Percentiles rank a stretch among this genome's conserved stretches.
Evolutionary conservation across 139 green algal genomes (phyloP).

Genomic region (Desmodesmus armatus): DNA sequence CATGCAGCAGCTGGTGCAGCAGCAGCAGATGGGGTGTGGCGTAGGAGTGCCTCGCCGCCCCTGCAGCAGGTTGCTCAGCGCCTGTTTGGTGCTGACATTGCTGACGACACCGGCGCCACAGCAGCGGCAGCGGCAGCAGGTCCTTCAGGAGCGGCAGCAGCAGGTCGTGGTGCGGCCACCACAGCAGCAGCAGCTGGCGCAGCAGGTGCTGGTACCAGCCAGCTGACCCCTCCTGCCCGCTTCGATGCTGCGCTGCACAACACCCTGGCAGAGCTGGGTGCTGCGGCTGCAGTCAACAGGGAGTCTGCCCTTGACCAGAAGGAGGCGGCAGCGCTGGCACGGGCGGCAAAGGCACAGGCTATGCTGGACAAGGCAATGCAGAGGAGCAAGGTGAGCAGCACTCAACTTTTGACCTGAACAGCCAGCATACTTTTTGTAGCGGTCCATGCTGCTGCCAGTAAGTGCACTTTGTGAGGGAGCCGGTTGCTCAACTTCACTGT

Average conservation of each 20-base stretch:
- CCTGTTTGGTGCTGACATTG: too few relatives aligned
- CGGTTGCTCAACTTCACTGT: too few relatives aligned
- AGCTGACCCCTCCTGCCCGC: conserved; percentile 3
- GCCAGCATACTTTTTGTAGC: too few relatives aligned
- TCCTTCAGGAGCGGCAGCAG: background rate
- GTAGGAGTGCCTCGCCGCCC: too few relatives aligned
- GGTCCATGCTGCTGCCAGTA: too few relatives aligned
- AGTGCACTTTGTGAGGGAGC: too few relatives aligned
- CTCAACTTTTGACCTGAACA: too few relatives aligned
- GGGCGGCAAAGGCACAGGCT: background rate
- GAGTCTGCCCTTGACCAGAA: too few relatives aligned
- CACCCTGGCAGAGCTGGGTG: background rate
- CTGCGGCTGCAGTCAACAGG: too few relatives aligned
- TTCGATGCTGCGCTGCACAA: background rate
- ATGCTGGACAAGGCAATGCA: background rate
- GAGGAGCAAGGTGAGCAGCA: background rate
- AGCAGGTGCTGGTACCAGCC: background rate
- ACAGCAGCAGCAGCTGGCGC: background rate
- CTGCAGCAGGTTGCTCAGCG: conserved; percentile 1
- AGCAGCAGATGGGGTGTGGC: conserved; percentile 8
- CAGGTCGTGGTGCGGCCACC: background rate
- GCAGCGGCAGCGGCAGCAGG: conserved; percentile 15
- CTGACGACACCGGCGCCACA: background rate
- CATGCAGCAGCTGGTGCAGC: background rate
- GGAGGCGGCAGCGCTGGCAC: background rate